Evolutionary conservation across 345 rosid species (phyloP), one percentile per base, ranked within the genome.

Genomic region (Eucalyptus polybractea): DNA sequence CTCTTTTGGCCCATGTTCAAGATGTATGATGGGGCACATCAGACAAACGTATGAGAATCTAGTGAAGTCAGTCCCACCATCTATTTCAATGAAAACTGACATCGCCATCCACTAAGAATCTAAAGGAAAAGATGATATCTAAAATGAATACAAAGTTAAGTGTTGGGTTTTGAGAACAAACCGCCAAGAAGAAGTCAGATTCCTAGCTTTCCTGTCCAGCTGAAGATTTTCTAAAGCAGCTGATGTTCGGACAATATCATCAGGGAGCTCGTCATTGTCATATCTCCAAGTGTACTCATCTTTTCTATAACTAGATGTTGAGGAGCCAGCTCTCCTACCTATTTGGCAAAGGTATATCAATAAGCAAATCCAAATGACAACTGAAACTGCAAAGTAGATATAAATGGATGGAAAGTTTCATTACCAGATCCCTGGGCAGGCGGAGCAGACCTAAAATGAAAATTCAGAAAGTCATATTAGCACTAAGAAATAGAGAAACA

Each of bases 141-240:
- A 44, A 19, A 40, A 40, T 40, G 13, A 21, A 6, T 76, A 76
- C 85, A 40, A 76, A 76, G 47, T 44, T 6, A 76, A 76, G 47
- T 40, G 29, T 76, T 25, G 24, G 29, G 47, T 76, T 10, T 76
- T 21, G 85, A 76, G 47, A 40, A 91, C 96, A 87, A 87, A 96
- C 99, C 98, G 95, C 99, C 98, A 97, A 13, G 99, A 97, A 37
- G 98, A 88, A 31, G 98, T 94, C 87, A 98, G 92, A 92, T 97
- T 98, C 65, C 96, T 89, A 80, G 99, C 95, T 92, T 97, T 97
- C 91, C 98, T 93, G 93, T 97, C 99, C 90, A 98, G 92, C 91
- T 97, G 98, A 92, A 97, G 99, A 93, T 96, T 97, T 92, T 97
- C 99, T 62, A 97, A 85, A 9, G 98, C 98, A 80, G 98, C 80